Evolutionary conservation across 768 basidiomycete genomes (phyloP).

Genomic region (Boletus vinaceobasis): DNA sequence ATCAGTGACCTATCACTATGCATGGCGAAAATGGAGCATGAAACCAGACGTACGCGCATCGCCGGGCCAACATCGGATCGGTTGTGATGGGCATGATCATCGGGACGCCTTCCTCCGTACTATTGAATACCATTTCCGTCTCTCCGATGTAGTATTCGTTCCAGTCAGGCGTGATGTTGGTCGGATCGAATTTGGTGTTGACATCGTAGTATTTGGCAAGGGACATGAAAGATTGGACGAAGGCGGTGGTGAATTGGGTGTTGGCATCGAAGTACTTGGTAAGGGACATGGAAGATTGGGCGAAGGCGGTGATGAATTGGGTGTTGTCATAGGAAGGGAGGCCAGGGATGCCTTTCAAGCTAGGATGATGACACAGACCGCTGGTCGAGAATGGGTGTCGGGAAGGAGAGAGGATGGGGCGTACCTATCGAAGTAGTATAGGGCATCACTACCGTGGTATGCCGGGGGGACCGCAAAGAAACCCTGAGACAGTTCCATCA

Average conservation of each 20-base stretch:
- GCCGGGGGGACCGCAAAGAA: conserved; percentile 32
- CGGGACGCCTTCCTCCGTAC: conserved; percentile 1
- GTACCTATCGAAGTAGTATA: conserved; percentile 39
- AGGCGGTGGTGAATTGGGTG: conserved; percentile 28
- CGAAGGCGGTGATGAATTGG: conserved; percentile 29
- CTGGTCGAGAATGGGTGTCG: neutral
- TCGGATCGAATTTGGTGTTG: conserved; percentile 16
- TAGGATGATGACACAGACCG: neutral
- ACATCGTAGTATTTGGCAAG: conserved; percentile 21
- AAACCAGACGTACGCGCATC: conserved; percentile 12
- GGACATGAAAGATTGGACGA: conserved; percentile 26
- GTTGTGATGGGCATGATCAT: neutral
- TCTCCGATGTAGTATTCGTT: neutral
- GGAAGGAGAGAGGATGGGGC: neutral
- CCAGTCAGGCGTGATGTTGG: conserved; percentile 18
- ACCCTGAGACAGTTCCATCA: conserved; percentile 16
- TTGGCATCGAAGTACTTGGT: conserved; percentile 20
- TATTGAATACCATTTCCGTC: conserved; percentile 20
- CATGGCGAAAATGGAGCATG: too few species aligned
- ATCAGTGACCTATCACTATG: neutral
- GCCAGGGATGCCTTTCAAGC: neutral
- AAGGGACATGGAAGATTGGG: conserved; percentile 24
- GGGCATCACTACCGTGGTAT: conserved; percentile 31
- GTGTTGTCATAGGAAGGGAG: conserved; percentile 25
- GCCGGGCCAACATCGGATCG: neutral